Base-by-base conservation (phyloP, 352 stramenopile genomes). In the Vaucheria bursata region DNA sequence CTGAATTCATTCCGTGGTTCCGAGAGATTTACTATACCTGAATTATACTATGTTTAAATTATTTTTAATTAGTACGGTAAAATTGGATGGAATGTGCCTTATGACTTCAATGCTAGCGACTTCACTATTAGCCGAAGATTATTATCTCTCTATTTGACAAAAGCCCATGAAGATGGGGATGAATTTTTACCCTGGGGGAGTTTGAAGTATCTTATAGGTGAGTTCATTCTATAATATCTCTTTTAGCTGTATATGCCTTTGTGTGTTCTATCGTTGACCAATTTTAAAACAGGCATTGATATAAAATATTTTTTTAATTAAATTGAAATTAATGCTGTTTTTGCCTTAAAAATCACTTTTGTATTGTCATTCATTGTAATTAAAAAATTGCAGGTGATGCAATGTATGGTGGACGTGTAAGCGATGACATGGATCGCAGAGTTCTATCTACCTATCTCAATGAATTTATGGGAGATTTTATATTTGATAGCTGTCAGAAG, bases 81-180 rank as follows among this genome's bases (percentile, higher is more conserved):
- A 82, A 97, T 97, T 76, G 93, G 93, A 37, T 97, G 92, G 91
- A 97, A 97, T 75, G 92, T 97, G 25, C 92, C 88, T 81, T 97
- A 97, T 84, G 93, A 97, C 79, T 97, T 97, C 70, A 97, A 97
- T 83, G 93, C 97, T 81, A 96, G 90, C 29, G 93, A 97, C 80
- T 97, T 97, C 73, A 92, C 92, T 34, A 96, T 97, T 67, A 95
- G 89, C 2, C 84, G 91, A 45, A 91, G 92, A 64, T 82, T 97
- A 49, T 85, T 97, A 8, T 90, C 86, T 40, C 83, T 97, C 0
- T 97, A 97, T 81, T 80, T 97, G 25, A 91, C 91, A 80, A 97
- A 97, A 82, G 91, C 93, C 29, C 94, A 90, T 77, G 89, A 94
- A 18, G 92, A 97, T 70, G 84, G 87, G 1, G 92, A 97, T 79